Percentiles rank a stretch among this genome's conserved stretches.
These are phyloP conservation scores for Castanopsis chinensis DNA, from an alignment of 306 rosid species.

Conservation along the genomic window DNA sequence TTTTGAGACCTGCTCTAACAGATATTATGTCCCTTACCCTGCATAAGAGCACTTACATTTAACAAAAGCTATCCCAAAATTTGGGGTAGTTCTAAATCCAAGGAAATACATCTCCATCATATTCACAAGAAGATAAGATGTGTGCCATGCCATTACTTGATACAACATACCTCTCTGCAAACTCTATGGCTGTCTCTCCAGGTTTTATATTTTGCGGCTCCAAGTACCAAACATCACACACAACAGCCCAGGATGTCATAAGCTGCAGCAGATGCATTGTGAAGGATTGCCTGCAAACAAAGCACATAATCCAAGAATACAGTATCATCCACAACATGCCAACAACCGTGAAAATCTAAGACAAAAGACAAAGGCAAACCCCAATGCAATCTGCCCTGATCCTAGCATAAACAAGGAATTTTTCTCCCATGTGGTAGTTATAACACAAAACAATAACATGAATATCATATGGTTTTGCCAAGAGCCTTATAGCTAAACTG, in stretches of 20 bases:
- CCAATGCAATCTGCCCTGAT: background rate
- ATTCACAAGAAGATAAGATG: background rate
- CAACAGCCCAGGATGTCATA: slow-evolving; percentile 99
- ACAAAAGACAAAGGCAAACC: background rate
- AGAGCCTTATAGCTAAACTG: too few species aligned
- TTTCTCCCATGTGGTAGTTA: background rate
- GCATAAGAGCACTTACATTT: slow-evolving; percentile 18
- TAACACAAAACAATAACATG: background rate
- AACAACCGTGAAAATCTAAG: background rate
- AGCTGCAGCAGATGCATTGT: slow-evolving; percentile 91
- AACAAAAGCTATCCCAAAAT: background rate
- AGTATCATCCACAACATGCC: background rate
- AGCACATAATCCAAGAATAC: background rate
- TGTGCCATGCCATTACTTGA: background rate
- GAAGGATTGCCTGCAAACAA: slow-evolving; percentile 84
- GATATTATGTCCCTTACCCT: slow-evolving; percentile 93
- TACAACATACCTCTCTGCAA: slow-evolving; percentile 80
- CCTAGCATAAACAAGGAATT: slow-evolving; percentile 7
- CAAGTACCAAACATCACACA: slow-evolving; percentile 98
- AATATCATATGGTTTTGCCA: background rate
- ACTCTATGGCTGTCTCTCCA: slow-evolving; percentile 92
- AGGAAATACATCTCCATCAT: background rate
- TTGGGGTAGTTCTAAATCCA: slow-evolving; percentile 2
- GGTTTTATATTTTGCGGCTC: slow-evolving; percentile 86
- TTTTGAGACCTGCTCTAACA: slow-evolving; percentile 86